These are phyloP conservation scores for Fusarium transvaalense DNA, from an alignment of 2,329 filamentous ascomycete genomes.

Conservation along the genomic window DNA sequence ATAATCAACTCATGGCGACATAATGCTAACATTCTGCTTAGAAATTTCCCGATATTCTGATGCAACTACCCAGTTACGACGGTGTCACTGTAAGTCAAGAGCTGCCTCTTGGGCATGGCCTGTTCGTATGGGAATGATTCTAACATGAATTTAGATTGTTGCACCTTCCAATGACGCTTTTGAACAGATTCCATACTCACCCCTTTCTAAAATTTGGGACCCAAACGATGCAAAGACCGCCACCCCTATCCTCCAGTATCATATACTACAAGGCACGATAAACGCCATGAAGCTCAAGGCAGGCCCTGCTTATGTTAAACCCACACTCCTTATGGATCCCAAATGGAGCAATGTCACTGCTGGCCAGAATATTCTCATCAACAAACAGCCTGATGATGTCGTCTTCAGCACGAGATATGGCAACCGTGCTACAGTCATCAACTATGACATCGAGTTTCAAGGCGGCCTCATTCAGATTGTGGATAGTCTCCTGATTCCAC, in stretches of 20 bases:
- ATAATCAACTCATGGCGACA: not conserved
- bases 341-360: constrained; percentile 63
- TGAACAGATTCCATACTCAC: constrained; percentile 65
- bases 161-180: constrained; percentile 71
- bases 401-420: constrained; percentile 65
- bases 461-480: constrained; percentile 66
- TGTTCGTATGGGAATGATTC: not conserved
- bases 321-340: constrained; percentile 58
- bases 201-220: constrained; percentile 61
- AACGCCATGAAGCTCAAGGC: constrained; percentile 53
- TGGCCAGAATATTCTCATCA: constrained; percentile 63
- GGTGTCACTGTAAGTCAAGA: constrained; percentile 59
- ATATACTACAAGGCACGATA: constrained; percentile 68
- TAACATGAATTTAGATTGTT: constrained; percentile 58
- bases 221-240: constrained; percentile 59
- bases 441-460: constrained; percentile 60
- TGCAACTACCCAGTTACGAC: constrained; percentile 58
- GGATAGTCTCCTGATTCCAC: constrained; percentile 65
- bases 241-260: constrained; percentile 69
- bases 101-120: no score
- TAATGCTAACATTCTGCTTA: constrained; percentile 33
- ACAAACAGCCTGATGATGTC: constrained; percentile 58
- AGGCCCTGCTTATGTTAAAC: constrained; percentile 56
- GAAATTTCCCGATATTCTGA: constrained; percentile 61
- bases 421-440: constrained; percentile 57